Evolutionary conservation across 2,329 filamentous ascomycete genomes (phyloP).

Genomic region (Sphaerostilbella broomeana): DNA sequence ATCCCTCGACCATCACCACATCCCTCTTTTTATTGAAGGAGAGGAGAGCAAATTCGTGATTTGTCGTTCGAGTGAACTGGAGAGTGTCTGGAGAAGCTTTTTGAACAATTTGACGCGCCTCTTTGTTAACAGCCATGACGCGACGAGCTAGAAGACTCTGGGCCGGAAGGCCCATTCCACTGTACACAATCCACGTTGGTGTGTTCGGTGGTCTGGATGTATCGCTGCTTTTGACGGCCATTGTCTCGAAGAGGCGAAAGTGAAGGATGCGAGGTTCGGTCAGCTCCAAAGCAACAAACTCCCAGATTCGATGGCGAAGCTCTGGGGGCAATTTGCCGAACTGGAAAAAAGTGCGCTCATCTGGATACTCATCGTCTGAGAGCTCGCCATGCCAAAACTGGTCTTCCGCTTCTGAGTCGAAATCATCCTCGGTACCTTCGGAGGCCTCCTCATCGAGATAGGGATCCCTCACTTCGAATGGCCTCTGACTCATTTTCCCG

Average conservation of each 20-base stretch:
- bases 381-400: slow-evolving; percentile 10
- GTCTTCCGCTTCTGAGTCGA: slow-evolving; percentile 7
- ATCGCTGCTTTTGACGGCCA: background rate
- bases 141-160: slow-evolving; percentile 25
- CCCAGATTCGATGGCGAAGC: slow-evolving; percentile 29
- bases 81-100: slow-evolving; percentile 28
- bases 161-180: slow-evolving; percentile 18
- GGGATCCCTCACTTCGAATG: no score
- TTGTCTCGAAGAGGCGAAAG: slow-evolving; percentile 2
- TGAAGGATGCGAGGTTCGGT: slow-evolving; percentile 18
- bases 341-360: slow-evolving; percentile 17
- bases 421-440: slow-evolving; percentile 4
- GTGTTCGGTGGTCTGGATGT: background rate
- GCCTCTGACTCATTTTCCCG: no score
- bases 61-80: slow-evolving; percentile 19
- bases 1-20: slow-evolving; percentile 22
- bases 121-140: slow-evolving; percentile 28
- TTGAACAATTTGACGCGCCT: slow-evolving; percentile 30
- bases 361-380: slow-evolving; percentile 5
- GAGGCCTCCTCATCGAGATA: no score
- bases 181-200: background rate
- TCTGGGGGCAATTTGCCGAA: slow-evolving; percentile 29
- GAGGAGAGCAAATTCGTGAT: slow-evolving; percentile 20
- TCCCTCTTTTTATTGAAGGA: slow-evolving; percentile 27
- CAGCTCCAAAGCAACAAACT: slow-evolving; percentile 26